Base-by-base conservation (phyloP, 352 stramenopile genomes). In the Pythium myriotylum region DNA sequence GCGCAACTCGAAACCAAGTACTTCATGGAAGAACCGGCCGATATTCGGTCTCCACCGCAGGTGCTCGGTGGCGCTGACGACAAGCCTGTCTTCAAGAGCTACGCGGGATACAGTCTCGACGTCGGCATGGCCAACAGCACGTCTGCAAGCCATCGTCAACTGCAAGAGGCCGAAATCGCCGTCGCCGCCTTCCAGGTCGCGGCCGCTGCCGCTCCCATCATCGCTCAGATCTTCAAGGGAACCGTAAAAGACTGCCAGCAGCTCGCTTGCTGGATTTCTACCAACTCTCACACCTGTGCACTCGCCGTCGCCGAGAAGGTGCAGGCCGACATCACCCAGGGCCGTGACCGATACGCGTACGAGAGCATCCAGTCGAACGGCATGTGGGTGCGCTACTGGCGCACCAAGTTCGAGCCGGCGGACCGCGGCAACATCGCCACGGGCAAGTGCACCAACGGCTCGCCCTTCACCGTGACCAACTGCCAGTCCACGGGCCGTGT, bases 361-460 rank as follows among this genome's bases (percentile, higher is more conserved):
- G 53, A 59, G 17, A 52, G 40, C 40, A 43, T 52, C 41, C 24
- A 52, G 10, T 23, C 26, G 2, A 45, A 61, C 29, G 54, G 54
- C 27, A 61, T 61, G 17, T 61, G 54, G 54, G 54, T 43, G 29
- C 43, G 54, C 23, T 62, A 49, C 54, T 62, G 45, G 54, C 54
- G 54, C 20, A 62, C 54, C 43, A 62, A 62, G 54, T 62, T 62
- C 37, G 43, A 54, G 43, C 54, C 54, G 19, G 20, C 23, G n/a
- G 43, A 62, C 32, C 43, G 32, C 12, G 54, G 22, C 43, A 46
- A 41, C 17, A 41, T 62, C 20, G 43, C 24, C 32, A 41, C 32
- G 3, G 43, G 54, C 33, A 49, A 33, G 43, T 62, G 54, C 54
- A 54, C 24, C 29, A 54, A 62, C 45, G 54, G 54, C 29, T 22